phyloP scores from a whole-genome alignment of 164 flowering plant genomes.

The Saururus chinensis region DNA sequence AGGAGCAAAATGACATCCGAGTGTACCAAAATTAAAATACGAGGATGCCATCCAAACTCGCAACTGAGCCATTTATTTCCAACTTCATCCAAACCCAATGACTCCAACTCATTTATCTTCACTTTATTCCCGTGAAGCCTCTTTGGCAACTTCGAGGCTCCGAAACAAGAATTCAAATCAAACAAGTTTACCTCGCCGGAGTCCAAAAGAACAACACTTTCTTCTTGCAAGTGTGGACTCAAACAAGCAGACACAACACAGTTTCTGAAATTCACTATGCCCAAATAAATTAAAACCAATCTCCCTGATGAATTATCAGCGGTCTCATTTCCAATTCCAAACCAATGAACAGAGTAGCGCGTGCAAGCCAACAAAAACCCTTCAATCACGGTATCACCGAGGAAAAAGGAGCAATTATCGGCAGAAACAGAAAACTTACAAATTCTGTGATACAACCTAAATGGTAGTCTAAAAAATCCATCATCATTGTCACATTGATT shows the following conservation, averaged over 20 bases:
- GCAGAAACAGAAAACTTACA: conserved; percentile 21
- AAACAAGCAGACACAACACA: conserved; percentile 53
- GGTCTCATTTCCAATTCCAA: conserved; percentile 18
- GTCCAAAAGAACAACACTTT: conserved; percentile 53
- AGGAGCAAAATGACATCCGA: conserved; percentile 42
- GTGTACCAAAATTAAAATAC: conserved; percentile 46
- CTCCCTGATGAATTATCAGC: conserved; percentile 2
- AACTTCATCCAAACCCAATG: conserved; percentile 2
- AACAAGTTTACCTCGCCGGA: conserved; percentile 58
- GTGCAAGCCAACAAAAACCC: conserved; percentile 51
- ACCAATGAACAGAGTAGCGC: conserved; percentile 60
- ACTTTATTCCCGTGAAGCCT: conserved; percentile 28
- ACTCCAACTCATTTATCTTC: conserved; percentile 18
- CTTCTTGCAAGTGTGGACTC: conserved; percentile 56
- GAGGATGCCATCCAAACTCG: conserved; percentile 75
- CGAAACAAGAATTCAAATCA: conserved; percentile 29
- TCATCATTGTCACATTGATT: conserved; percentile 4
- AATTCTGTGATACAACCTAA: conserved; percentile 23
- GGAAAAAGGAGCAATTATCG: not conserved
- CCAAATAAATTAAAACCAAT: conserved; percentile 29
- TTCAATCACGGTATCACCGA: conserved; percentile 6
- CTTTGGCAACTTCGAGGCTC: not conserved
- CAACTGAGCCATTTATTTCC: conserved; percentile 44
- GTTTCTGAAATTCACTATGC: conserved; percentile 25
- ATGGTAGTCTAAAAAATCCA: conserved; percentile 7